Base-by-base conservation (phyloP, 805 yeast genomes). In the Candida piceae region DNA sequence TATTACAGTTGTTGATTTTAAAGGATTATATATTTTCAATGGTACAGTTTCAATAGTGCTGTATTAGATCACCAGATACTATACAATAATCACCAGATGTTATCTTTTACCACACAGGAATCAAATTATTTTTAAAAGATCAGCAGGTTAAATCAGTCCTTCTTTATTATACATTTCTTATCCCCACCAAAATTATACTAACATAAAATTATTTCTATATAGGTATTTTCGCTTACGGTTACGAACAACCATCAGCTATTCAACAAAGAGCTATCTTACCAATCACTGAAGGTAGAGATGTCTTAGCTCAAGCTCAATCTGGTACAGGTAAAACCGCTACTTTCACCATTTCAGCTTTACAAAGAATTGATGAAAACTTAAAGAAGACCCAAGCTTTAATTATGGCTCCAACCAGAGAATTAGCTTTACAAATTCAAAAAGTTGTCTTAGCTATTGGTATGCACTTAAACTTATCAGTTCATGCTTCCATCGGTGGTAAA, bases 321-420 rank as follows among this genome's bases (percentile, higher is more conserved):
- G 98, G 98, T 67, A 93, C 98, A 34, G 98, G 98, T 67, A 93
- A 93, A 70, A 93, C 98, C 20, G 98, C 97, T 48, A 93, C 98
- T 32, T 93, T 93, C 72, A 76, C 97, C 46, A 90, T 93, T 49
- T 90, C 96, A 18, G 84, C 88, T 72, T 69, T 93, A 48, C 95
- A 93, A 66, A 84, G 77, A 46, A 75, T 93, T 38, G 95, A 90
- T 52, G 69, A 80, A 39, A 75, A 72, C 45, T 38, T 76, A 45
- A 74, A 78, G 57, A 84, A 84, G 46, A 74, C 87, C 43, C 97
- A 93, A 67, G 96, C 96, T 29, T 69, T 93, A 46, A 82, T 93
- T 33, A 66, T 93, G 45, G 87, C 96, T 13, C 98, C 98, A 34
- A 93, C 98, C 27, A 79, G 98, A 70, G 98, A 93, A 65, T 71